These are phyloP conservation scores for Pelargonium myrrhifolium DNA, from an alignment of 441 rosid genomes.

Conservation along the genomic window DNA sequence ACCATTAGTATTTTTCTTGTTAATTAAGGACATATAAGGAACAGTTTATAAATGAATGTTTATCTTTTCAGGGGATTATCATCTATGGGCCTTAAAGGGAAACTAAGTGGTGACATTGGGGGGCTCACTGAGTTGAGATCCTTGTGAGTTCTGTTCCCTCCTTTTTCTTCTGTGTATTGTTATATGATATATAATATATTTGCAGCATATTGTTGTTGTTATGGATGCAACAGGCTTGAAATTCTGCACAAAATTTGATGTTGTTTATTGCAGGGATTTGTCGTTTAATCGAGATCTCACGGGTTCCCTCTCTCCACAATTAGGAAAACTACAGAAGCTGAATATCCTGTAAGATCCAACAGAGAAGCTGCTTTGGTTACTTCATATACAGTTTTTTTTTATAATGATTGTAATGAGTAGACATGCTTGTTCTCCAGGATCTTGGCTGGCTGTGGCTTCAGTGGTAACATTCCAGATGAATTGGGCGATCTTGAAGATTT, in stretches of 20 bases:
- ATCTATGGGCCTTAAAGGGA: constrained; percentile 71
- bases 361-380: background rate
- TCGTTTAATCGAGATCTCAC: constrained; percentile 68
- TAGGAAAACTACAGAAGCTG: constrained; percentile 69
- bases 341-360: constrained; percentile 53
- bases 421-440: constrained; percentile 41
- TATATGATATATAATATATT: background rate
- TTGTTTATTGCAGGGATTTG: constrained; percentile 56
- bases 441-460: constrained; percentile 76
- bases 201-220: constrained; percentile 2
- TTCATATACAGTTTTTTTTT: background rate
- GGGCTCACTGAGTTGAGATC: constrained; percentile 67
- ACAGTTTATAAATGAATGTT: background rate
- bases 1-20: background rate
- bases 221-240: background rate
- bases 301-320: constrained; percentile 58
- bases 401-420: background rate
- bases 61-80: constrained; percentile 52
- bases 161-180: background rate
- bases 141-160: constrained; percentile 45
- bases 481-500: constrained; percentile 69
- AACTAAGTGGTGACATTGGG: constrained; percentile 77
- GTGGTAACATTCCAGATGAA: constrained; percentile 67
- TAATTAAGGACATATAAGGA: no score
- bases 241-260: background rate